Evolutionary conservation across 495 filamentous ascomycete species (phyloP).

Genomic region (Neurospora tetraspora): DNA sequence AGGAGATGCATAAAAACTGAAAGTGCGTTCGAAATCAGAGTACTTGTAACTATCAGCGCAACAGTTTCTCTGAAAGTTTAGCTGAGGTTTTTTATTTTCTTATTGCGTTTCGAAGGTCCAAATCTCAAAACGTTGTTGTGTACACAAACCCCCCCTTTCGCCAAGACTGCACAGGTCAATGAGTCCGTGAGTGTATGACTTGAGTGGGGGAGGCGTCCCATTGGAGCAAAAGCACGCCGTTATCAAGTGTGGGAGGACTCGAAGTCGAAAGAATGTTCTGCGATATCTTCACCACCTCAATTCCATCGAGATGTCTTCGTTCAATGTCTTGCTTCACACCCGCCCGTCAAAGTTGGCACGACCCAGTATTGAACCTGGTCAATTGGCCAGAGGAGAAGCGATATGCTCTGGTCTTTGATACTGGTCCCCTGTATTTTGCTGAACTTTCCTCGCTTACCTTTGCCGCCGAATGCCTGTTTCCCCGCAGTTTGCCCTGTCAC

Average conservation of each 20-base stretch:
- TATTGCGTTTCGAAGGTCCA: too few relatives aligned
- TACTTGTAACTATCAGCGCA: too few relatives aligned
- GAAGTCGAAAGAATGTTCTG: not conserved
- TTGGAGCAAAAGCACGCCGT: too few relatives aligned
- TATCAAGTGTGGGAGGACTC: not conserved
- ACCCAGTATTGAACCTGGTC: not conserved
- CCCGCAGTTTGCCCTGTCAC: not conserved
- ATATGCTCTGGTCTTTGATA: not conserved
- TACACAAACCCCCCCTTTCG: too few relatives aligned
- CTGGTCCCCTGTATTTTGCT: not conserved
- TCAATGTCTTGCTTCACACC: not conserved
- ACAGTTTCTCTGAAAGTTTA: too few relatives aligned
- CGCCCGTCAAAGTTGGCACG: not conserved
- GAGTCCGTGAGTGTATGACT: not conserved
- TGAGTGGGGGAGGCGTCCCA: not conserved
- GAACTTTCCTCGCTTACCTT: not conserved
- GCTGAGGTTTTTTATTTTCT: too few relatives aligned
- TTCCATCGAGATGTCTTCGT: not conserved
- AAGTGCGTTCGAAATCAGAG: too few relatives aligned
- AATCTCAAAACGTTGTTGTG: too few relatives aligned
- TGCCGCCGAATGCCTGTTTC: not conserved
- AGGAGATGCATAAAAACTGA: too few relatives aligned
- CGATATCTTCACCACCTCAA: not conserved
- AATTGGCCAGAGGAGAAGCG: not conserved
- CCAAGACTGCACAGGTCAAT: not conserved